These are phyloP conservation scores for Arthrinium puccinioides DNA, from an alignment of 2,329 filamentous ascomycete species.

Conservation along the genomic window DNA sequence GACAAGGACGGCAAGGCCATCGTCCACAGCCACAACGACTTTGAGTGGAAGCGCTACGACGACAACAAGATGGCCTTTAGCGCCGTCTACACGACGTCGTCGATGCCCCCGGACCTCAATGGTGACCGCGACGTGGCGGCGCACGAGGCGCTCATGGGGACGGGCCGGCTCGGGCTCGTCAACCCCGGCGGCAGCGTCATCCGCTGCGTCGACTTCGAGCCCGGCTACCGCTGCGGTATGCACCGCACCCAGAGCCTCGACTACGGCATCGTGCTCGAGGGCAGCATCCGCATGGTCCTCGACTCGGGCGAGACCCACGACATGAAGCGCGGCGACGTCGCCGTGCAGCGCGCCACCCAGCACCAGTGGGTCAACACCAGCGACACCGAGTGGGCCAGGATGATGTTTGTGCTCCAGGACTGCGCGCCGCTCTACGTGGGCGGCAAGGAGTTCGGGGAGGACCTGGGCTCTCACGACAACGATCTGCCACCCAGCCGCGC, in stretches of 20 bases:
- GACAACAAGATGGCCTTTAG: conserved; percentile 27
- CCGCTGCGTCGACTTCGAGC: conserved; percentile 40
- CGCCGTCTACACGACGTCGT: conserved; percentile 33
- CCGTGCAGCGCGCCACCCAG: conserved; percentile 47
- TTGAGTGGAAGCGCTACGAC: conserved; percentile 23
- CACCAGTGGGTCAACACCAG: conserved; percentile 46
- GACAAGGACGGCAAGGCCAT: conserved; percentile 24
- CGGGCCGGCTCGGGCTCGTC: conserved; percentile 31
- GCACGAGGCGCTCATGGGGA: conserved; percentile 24
- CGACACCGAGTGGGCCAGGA: conserved; percentile 37
- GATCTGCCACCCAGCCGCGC: conserved; percentile 14
- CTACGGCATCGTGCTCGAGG: conserved; percentile 48
- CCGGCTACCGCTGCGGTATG: conserved; percentile 33
- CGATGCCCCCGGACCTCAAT: conserved; percentile 30
- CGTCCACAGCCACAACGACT: conserved; percentile 20
- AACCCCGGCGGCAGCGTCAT: conserved; percentile 26
- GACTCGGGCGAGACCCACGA: conserved; percentile 40
- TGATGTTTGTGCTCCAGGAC: conserved; percentile 35
- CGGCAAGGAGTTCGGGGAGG: conserved; percentile 19
- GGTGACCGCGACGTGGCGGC: conserved; percentile 29
- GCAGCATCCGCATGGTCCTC: conserved; percentile 41
- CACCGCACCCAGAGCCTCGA: conserved; percentile 48
- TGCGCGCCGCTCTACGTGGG: conserved; percentile 16
- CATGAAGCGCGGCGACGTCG: conserved; percentile 44
- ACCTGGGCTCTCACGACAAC: conserved; percentile 16